phyloP scores from a whole-genome alignment of 179 eudicot genomes.

The Beta corolliflora region DNA sequence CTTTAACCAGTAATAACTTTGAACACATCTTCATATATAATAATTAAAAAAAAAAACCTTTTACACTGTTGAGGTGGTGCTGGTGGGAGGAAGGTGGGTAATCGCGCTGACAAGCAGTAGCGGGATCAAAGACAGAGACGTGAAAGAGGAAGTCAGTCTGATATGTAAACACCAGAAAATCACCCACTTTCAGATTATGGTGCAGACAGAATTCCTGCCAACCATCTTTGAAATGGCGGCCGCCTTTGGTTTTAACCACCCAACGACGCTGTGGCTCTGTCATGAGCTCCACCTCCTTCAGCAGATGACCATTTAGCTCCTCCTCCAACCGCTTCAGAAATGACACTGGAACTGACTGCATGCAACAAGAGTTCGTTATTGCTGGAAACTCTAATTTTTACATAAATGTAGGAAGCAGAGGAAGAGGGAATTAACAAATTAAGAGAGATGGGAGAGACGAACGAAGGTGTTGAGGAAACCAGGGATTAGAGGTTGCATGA shows the following conservation, averaged over 20 bases:
- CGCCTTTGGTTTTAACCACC: conserved; percentile 6
- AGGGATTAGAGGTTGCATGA: not conserved
- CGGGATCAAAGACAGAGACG: conserved; percentile 10
- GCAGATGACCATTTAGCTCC: not conserved
- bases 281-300: conserved; percentile 4
- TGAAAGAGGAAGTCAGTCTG: too few species aligned
- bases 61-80: too few species aligned
- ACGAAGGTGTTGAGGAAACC: not conserved
- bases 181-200: not conserved
- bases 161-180: too few species aligned
- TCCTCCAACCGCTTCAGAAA: not conserved
- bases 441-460: not conserved
- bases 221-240: conserved; percentile 9
- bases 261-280: not conserved
- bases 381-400: too few species aligned
- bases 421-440: not conserved
- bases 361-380: not conserved
- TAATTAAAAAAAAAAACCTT: too few species aligned
- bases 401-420: too few species aligned
- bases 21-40: too few species aligned
- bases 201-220: conserved; percentile 15
- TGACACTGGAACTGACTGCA: conserved; percentile 3
- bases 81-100: not conserved
- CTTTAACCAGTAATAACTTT: too few species aligned
- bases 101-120: conserved; percentile 1